Evolutionary conservation across 2,329 filamentous ascomycete species (phyloP).

Genomic region (Sporothrix phasma): DNA sequence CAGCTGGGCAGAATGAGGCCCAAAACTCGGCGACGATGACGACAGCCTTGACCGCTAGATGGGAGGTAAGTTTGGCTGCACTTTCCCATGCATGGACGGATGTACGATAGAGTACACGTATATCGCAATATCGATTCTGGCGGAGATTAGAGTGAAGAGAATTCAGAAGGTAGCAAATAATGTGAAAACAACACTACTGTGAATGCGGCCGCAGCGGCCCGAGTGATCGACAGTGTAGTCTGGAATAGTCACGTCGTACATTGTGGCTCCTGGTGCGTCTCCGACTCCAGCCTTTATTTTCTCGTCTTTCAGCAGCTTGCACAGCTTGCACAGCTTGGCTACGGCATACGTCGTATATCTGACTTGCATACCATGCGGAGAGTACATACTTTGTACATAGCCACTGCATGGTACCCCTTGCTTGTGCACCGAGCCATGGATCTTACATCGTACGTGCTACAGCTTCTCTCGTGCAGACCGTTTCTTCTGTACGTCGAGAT

Average conservation of each 20-base stretch:
- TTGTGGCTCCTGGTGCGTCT: no score
- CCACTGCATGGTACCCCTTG: not conserved
- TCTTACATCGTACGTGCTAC: no score
- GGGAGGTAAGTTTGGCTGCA: not conserved
- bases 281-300: not conserved
- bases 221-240: not conserved
- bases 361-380: no score
- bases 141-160: not conserved
- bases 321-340: no score
- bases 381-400: not conserved
- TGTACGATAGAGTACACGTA: no score
- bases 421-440: no score
- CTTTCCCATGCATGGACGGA: no score
- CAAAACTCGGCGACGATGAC: no score
- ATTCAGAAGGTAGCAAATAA: not conserved
- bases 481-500: not conserved
- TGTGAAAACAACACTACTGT: not conserved
- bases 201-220: not conserved
- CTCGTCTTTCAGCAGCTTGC: not conserved
- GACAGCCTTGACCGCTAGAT: slow-evolving; percentile 4
- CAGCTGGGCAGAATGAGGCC: not conserved
- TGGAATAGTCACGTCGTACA: no score
- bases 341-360: not conserved
- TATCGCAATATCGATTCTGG: no score
- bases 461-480: not conserved